Base-by-base conservation (phyloP, 2,329 filamentous ascomycete genomes). In the Verticillium dahliae region DNA sequence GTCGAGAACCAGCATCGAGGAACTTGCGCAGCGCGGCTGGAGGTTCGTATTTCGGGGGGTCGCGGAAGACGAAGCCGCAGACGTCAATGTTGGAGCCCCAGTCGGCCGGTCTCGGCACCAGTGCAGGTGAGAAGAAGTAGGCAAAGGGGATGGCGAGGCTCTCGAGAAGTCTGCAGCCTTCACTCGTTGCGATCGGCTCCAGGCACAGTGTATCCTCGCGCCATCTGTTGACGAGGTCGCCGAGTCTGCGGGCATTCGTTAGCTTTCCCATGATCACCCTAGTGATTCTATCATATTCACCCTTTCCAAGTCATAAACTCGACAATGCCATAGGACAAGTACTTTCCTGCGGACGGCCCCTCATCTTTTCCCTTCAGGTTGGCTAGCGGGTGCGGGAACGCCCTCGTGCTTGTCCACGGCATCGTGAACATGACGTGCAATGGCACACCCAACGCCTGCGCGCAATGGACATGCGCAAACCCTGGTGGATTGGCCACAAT, bases 211-310 rank as follows among this genome's bases (percentile, higher is more conserved):
- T 82, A 64, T 85, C 84, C 58, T 89, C 81, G 68, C 91, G 83
- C 69, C 96, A 97, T 10, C 87, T 83, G 70, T 98, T 97, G 70
- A 97, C 93, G 3, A 97, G 80, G 71, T 92, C 90, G 54, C 90
- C 90, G 9, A 92, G 75, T 2, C 62, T 65, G 2, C 9, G 22
- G 0, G 4, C 9, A 15, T n/a, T 22, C 7, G 54, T 18, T 54
- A 10, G 13, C 45, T 1, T 41, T 41, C 39, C 15, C 11, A 15
- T 15, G 11, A 2, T 14, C 39, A 2, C 11, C 14, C 4, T 18
- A 27, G 6, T 3, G 9, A n/a, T 11, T 9, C 5, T 6, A 1
- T 6, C 41, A 33, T n/a, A 38, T 66, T 63, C 60, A 68, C 68
- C 90, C 89, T 73, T 92, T 89, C 89, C 89, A 92, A 6, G 89